Conservation (phyloP, 805 yeast genomes). For the Ogataea dorogensis region DNA sequence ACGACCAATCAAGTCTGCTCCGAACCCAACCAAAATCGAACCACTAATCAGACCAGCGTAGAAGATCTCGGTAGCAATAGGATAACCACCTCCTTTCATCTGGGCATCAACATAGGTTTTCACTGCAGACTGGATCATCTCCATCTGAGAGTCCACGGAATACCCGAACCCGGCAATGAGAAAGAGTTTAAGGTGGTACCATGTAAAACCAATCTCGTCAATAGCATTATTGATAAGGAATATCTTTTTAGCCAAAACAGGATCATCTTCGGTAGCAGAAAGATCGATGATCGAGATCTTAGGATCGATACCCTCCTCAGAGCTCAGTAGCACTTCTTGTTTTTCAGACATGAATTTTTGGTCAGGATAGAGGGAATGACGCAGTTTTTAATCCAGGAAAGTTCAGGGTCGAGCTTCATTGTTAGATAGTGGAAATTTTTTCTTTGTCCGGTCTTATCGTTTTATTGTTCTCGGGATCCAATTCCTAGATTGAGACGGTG, state of each 20-base stretch:
- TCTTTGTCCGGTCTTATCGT: too few relatives aligned
- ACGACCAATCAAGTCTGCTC: slow-evolving; percentile 51
- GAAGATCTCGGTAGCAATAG: slow-evolving; percentile 42
- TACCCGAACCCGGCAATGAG: slow-evolving; percentile 57
- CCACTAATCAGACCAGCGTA: slow-evolving; percentile 50
- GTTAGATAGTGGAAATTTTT: too few relatives aligned
- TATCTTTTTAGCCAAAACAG: slow-evolving; percentile 40
- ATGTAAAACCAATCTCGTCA: slow-evolving; percentile 61
- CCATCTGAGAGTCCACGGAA: slow-evolving; percentile 52
- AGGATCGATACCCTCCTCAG: slow-evolving; percentile 18
- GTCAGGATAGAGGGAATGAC: too few relatives aligned
- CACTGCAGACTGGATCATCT: slow-evolving; percentile 45
- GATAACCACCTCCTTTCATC: slow-evolving; percentile 41
- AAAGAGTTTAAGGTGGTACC: slow-evolving; percentile 50
- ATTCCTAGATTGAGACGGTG: too few relatives aligned
- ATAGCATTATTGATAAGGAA: slow-evolving; percentile 50
- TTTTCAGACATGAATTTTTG: slow-evolving; percentile 1
- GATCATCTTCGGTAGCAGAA: slow-evolving; percentile 32
- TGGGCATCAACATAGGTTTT: slow-evolving; percentile 38
- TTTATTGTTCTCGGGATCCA: too few relatives aligned
- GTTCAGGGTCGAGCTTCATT: too few relatives aligned
- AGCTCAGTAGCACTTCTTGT: background rate
- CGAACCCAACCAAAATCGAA: slow-evolving; percentile 52
- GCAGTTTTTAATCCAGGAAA: too few relatives aligned
- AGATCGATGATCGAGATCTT: slow-evolving; percentile 19